These are phyloP conservation scores for Malassezia sympodialis DNA, from an alignment of 1,284 basidiomycete genomes.

Conservation along the genomic window DNA sequence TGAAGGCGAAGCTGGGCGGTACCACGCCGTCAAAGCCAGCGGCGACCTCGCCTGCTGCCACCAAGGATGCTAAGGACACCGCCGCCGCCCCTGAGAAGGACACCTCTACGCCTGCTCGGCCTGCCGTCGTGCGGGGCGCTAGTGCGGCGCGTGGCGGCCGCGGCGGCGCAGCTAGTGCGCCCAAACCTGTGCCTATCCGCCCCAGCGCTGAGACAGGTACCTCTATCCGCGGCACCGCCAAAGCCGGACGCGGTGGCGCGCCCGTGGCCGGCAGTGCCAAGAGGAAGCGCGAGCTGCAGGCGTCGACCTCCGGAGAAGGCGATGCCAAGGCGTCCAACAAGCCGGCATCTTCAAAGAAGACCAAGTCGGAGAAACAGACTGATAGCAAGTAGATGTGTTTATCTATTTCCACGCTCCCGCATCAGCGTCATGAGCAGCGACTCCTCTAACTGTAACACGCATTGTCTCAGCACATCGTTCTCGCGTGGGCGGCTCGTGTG, in stretches of 20 bases:
- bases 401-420: neutral
- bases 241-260: conserved; percentile 3
- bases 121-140: conserved; percentile 15
- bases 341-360: conserved; percentile 8
- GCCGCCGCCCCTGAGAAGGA: neutral
- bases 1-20: conserved; percentile 27
- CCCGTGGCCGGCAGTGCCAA: conserved; percentile 12
- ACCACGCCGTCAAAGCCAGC: neutral
- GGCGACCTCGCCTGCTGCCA: neutral
- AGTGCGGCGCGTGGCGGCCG: conserved; percentile 8
- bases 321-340: conserved; percentile 6
- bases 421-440: conserved; percentile 2
- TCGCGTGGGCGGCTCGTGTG: neutral
- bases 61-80: neutral
- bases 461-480: conserved; percentile 5
- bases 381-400: neutral
- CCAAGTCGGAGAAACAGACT: neutral
- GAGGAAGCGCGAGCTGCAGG: conserved; percentile 14
- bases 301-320: neutral
- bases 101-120: neutral
- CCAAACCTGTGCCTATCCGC: conserved; percentile 16
- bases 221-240: conserved; percentile 14
- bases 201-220: conserved; percentile 4
- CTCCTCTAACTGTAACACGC: conserved; percentile 16
- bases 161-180: neutral